A percentile compares a stretch with the other conserved stretches of the same genome.
Evolutionary conservation across 495 filamentous ascomycete species (phyloP).

Genomic region (Staphylotrichum longicolle): DNA sequence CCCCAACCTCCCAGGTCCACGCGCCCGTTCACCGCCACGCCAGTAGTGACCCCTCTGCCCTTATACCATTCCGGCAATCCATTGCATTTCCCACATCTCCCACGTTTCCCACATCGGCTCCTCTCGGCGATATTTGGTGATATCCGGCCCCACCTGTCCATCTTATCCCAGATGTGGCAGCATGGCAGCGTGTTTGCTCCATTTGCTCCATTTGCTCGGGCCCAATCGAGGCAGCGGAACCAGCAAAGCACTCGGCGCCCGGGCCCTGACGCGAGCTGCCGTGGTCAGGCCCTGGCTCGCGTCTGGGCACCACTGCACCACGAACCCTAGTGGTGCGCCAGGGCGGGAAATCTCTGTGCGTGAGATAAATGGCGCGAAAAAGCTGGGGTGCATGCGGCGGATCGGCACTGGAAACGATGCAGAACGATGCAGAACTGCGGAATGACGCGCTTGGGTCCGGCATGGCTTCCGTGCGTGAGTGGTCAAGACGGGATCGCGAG

Average conservation of each 20-base stretch:
- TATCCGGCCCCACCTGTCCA: not conserved
- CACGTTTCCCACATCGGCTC: not conserved
- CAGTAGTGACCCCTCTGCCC: not conserved
- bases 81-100: not conserved
- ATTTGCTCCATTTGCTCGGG: too few species aligned
- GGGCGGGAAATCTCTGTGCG: conserved; percentile 19
- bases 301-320: too few species aligned
- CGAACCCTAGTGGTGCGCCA: too few species aligned
- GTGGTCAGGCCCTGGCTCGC: not conserved
- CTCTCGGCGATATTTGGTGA: not conserved
- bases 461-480: not conserved
- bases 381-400: conserved; percentile 22
- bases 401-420: conserved; percentile 21
- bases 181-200: not conserved
- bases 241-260: conserved; percentile 12
- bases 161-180: not conserved
- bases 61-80: too few species aligned
- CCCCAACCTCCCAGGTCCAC: not conserved
- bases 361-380: conserved; percentile 25
- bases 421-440: conserved; percentile 6
- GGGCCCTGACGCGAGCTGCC: conserved; percentile 14
- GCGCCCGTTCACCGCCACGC: too few species aligned
- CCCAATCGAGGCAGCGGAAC: conserved; percentile 2
- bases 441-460: conserved; percentile 7
- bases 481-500: conserved; percentile 6